Evolutionary conservation across 768 basidiomycete genomes (phyloP), one percentile per base, ranked within the genome.

Genomic region (Hemileccinum impolitum): DNA sequence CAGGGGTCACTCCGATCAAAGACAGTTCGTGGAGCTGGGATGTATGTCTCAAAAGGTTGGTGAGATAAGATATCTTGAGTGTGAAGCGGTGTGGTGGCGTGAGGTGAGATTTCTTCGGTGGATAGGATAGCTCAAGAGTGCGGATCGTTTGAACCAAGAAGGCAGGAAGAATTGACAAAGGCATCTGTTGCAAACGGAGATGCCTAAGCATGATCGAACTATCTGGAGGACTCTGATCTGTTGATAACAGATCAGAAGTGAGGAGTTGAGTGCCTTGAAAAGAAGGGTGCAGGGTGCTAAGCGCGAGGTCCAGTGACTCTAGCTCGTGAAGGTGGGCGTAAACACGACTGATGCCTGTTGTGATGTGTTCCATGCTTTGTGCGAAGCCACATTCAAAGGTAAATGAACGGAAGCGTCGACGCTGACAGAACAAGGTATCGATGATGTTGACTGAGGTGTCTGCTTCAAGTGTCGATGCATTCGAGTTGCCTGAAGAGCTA

Each of bases 151-250:
- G 55, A 37, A 78, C 54, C 44, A 75, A 66, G 45, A 59, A 58
- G 13, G 60, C 51, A 12, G 75, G 69, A 4, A 78, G 58, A 41
- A 64, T 64, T 36, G 66, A 67, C 13, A 71, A 61, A 18, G 76
- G 74, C 25, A 80, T 56, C 57, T 74, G 66, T 43, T 72, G 66
- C 23, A 79, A 54, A 47, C 70, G 70, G 21, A 79, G 71, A 56
- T 69, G 59, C 37, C 49, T 48, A 17, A 69, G 68, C 12, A 28
- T 19, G 23, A 45, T 54, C 28, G 52, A 35, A 39, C 41, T 31
- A 9, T 11, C 43, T 19, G 51, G 18, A 15, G 44, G 25, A 32
- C 31, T 34, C 40, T 45, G 53, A 32, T 53, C 46, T 28, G 34
- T 28, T 15, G 49, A 61, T 19, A 61, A n/a, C 18, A 46, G 36